Evolutionary conservation across 495 filamentous ascomycete genomes (phyloP).

Genomic region (Articulospora tetracladia): DNA sequence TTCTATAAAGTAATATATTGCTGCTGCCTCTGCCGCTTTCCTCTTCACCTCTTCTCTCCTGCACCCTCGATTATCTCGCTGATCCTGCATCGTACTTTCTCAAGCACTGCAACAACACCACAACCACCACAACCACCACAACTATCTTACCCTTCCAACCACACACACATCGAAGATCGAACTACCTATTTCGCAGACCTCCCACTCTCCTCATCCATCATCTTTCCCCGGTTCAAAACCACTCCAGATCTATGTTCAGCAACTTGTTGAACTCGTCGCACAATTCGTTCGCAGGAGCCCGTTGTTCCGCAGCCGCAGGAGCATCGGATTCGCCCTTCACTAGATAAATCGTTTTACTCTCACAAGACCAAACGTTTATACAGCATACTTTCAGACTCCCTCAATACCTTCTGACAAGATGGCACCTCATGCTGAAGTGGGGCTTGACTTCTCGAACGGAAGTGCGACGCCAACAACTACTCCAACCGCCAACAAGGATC

Average conservation of each 20-base stretch:
- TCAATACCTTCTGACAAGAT: slow-evolving; percentile 45
- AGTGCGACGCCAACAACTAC: slow-evolving; percentile 39
- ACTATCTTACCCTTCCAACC: background rate
- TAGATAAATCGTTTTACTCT: slow-evolving; percentile 43
- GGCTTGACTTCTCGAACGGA: slow-evolving; percentile 71
- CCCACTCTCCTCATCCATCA: background rate
- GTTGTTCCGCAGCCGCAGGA: slow-evolving; percentile 86
- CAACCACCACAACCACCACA: background rate
- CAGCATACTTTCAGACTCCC: slow-evolving; percentile 8
- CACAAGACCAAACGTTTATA: background rate
- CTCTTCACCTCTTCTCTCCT: background rate
- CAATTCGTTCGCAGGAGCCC: slow-evolving; percentile 96
- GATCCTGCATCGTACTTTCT: background rate
- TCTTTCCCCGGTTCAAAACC: slow-evolving; percentile 12
- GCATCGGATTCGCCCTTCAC: slow-evolving; percentile 73
- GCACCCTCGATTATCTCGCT: background rate
- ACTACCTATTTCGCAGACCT: background rate
- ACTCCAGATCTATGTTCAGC: slow-evolving; percentile 64
- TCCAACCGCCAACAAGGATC: slow-evolving; percentile 40
- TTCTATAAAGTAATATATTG: background rate
- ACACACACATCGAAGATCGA: background rate
- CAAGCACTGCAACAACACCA: no score
- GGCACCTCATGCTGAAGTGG: slow-evolving; percentile 89
- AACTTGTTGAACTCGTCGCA: slow-evolving; percentile 91
- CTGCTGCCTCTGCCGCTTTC: background rate